Percentiles rank a stretch among this genome's conserved stretches.
Conservation (phyloP, 345 rosid species). For the Bretschneidera sinensis region DNA sequence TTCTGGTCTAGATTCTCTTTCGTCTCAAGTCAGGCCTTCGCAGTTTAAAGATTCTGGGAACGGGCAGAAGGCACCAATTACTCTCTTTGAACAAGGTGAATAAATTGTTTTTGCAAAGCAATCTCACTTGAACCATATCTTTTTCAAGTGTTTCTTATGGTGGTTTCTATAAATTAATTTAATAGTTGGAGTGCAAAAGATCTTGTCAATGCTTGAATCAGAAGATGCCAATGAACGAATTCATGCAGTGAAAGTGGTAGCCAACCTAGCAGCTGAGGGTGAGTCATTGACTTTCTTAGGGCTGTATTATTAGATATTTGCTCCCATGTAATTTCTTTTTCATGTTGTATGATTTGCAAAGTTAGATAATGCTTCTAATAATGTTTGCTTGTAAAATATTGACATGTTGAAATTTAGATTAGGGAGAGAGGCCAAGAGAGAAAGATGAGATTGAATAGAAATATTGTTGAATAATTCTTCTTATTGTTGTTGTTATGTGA, state of each 20-base stretch:
- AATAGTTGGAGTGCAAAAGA: slow-evolving; percentile 86
- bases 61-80: slow-evolving; percentile 66
- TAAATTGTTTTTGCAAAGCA: neutral
- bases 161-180: slow-evolving; percentile 8
- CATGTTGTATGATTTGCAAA: no score
- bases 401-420: no score
- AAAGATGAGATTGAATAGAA: no score
- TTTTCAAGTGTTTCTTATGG: slow-evolving; percentile 9
- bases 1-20: slow-evolving; percentile 47
- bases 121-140: neutral
- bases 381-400: no score
- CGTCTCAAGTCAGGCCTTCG: slow-evolving; percentile 43
- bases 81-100: slow-evolving; percentile 94
- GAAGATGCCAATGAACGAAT: slow-evolving; percentile 91
- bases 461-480: no score
- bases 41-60: slow-evolving; percentile 51
- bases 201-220: slow-evolving; percentile 79
- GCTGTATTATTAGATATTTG: neutral
- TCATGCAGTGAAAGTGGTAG: slow-evolving; percentile 98
- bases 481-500: no score
- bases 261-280: slow-evolving; percentile 99
- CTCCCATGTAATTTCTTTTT: neutral
- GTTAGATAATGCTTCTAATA: neutral
- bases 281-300: neutral
- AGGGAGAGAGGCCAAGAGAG: no score